Evolutionary conservation across 2,329 filamentous ascomycete genomes (phyloP).

Genomic region (Onygenales sp.): DNA sequence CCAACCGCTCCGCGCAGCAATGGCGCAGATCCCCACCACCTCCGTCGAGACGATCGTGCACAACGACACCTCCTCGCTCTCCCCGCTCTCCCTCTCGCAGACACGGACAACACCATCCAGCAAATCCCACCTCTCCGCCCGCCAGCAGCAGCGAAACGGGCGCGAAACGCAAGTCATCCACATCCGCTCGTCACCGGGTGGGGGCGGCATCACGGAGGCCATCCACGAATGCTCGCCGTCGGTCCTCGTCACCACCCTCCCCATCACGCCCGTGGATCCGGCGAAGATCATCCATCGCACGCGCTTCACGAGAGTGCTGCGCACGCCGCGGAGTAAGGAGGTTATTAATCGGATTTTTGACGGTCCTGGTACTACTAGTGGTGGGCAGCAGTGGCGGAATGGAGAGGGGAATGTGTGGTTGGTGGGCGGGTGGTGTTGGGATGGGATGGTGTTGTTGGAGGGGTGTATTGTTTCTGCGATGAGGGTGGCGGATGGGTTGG

Average conservation of each 20-base stretch:
- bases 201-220: constrained; percentile 37
- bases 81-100: constrained; percentile 3
- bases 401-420: constrained; percentile 47
- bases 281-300: constrained; percentile 36
- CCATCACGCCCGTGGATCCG: constrained; percentile 31
- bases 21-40: constrained; percentile 40
- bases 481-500: constrained; percentile 45
- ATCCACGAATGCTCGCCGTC: constrained; percentile 44
- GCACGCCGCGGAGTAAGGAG: constrained; percentile 39
- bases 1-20: constrained; percentile 27
- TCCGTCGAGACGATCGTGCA: constrained; percentile 42
- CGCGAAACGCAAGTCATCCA: constrained; percentile 25
- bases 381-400: constrained; percentile 45
- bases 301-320: constrained; percentile 44
- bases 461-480: constrained; percentile 52
- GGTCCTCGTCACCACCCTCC: constrained; percentile 45
- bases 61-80: constrained; percentile 18
- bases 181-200: constrained; percentile 22
- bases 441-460: constrained; percentile 54
- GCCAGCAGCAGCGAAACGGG: neutral
- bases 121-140: constrained; percentile 12
- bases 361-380: neutral
- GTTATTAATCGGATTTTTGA: constrained; percentile 41
- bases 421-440: constrained; percentile 54
- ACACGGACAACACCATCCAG: neutral